These are phyloP conservation scores for Barnettozyma populi DNA, from an alignment of 805 yeast genomes.

Conservation along the genomic window DNA sequence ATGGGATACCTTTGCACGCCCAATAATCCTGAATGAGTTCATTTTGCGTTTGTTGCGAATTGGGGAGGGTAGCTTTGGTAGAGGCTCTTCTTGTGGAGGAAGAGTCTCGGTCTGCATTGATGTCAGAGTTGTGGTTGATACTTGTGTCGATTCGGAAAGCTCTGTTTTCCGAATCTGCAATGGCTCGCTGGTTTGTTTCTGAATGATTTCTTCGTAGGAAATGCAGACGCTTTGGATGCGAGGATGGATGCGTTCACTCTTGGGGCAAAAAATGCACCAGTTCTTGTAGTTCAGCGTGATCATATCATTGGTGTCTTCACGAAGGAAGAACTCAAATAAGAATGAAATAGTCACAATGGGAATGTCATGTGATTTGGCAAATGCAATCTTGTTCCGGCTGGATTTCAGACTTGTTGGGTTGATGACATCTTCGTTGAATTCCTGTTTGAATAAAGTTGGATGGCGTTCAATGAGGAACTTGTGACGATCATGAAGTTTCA, in stretches of 20 bases:
- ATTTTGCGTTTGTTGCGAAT: slow-evolving; percentile 36
- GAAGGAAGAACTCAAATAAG: slow-evolving; percentile 46
- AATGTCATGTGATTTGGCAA: slow-evolving; percentile 51
- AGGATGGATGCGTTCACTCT: slow-evolving; percentile 21
- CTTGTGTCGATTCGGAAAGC: background rate
- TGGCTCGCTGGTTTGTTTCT: slow-evolving; percentile 1
- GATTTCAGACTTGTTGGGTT: slow-evolving; percentile 31
- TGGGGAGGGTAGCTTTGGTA: slow-evolving; percentile 49
- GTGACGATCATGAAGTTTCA: slow-evolving; percentile 4
- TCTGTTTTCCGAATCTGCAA: background rate
- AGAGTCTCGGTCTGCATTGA: background rate
- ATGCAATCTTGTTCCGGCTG: slow-evolving; percentile 48
- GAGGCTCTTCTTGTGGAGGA: slow-evolving; percentile 5
- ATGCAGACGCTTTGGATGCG: slow-evolving; percentile 16
- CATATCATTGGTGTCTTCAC: slow-evolving; percentile 23
- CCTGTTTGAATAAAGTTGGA: slow-evolving; percentile 20
- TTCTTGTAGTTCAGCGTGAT: slow-evolving; percentile 35
- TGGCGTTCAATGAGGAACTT: slow-evolving; percentile 27
- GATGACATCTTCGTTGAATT: slow-evolving; percentile 17
- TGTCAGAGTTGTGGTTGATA: background rate
- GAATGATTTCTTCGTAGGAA: background rate
- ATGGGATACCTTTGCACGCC: slow-evolving; percentile 36
- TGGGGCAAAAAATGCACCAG: slow-evolving; percentile 57
- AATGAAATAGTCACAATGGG: slow-evolving; percentile 55
- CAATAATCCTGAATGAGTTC: slow-evolving; percentile 40